Percentiles rank a stretch among this genome's conserved stretches.
These are phyloP conservation scores for Colletotrichum eleusines DNA, from an alignment of 2,329 filamentous ascomycete genomes.

Conservation along the genomic window DNA sequence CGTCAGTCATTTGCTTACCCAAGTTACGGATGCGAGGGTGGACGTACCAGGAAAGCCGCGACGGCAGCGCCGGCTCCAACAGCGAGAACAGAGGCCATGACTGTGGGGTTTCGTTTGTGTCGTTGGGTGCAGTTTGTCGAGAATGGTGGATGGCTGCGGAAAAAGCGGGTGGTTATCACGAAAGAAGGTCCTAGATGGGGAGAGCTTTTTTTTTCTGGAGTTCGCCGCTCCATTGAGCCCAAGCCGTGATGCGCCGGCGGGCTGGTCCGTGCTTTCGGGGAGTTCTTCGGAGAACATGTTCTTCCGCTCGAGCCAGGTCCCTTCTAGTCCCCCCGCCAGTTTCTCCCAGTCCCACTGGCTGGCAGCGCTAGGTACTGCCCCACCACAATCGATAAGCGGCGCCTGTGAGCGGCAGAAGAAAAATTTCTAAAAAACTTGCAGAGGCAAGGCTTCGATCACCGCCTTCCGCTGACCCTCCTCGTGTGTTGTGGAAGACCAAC, in stretches of 20 bases:
- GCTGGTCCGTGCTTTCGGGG: conserved; percentile 6
- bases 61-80: conserved; percentile 62
- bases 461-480: conserved; percentile 33
- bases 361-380: conserved; percentile 7
- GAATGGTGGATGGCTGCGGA: conserved; percentile 19
- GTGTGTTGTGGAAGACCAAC: conserved; percentile 24
- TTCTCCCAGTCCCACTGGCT: conserved; percentile 4
- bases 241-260: conserved; percentile 19
- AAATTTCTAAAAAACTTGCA: conserved; percentile 41
- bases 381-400: conserved; percentile 39
- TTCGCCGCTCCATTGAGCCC: conserved; percentile 9
- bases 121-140: conserved; percentile 1
- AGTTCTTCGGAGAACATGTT: conserved; percentile 7
- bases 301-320: conserved; percentile 12
- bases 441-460: conserved; percentile 35
- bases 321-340: background rate
- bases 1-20: conserved; percentile 39
- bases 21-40: background rate
- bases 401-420: conserved; percentile 28
- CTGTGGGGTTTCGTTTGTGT: conserved; percentile 21
- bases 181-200: conserved; percentile 5
- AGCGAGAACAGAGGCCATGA: conserved; percentile 60
- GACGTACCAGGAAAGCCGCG: conserved; percentile 64
- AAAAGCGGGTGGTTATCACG: conserved; percentile 21
- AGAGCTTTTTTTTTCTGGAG: conserved; percentile 25